Conservation (phyloP, 148 eudicot genomes). For the Fagopyrum homotropicum region DNA sequence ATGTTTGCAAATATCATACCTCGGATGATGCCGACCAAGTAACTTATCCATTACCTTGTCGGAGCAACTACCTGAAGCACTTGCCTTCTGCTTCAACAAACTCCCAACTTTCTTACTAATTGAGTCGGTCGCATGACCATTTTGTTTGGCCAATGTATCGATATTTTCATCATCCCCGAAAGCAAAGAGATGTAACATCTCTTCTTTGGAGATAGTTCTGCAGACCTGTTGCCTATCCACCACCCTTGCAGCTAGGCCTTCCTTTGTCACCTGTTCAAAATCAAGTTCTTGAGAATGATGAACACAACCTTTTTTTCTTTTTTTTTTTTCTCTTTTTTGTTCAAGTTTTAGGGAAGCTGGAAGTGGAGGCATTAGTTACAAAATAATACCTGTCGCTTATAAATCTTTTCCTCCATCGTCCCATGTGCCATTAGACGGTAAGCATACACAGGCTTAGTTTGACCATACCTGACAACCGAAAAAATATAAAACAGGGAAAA, state of each 20-base stretch:
- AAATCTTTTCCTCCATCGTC: slow-evolving; percentile 94
- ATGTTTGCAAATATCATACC: slow-evolving; percentile 32
- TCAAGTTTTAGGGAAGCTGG: no score
- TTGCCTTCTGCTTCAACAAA: slow-evolving; percentile 28
- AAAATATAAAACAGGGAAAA: background rate
- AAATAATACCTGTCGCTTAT: slow-evolving; percentile 88
- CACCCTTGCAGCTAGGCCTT: slow-evolving; percentile 97
- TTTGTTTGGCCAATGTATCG: slow-evolving; percentile 33
- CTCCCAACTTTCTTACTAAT: slow-evolving; percentile 28
- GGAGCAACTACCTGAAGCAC: slow-evolving; percentile 44
- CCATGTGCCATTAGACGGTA: slow-evolving; percentile 91
- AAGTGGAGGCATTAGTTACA: no score
- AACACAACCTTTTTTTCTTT: background rate
- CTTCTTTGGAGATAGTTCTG: slow-evolving; percentile 94
- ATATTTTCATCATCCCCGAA: slow-evolving; percentile 76
- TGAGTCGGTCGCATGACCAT: slow-evolving; percentile 24
- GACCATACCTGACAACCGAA: slow-evolving; percentile 65
- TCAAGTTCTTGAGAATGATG: slow-evolving; percentile 13
- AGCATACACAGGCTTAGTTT: slow-evolving; percentile 92
- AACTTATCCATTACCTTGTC: slow-evolving; percentile 75
- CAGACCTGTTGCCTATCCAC: slow-evolving; percentile 95
- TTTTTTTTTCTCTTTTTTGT: background rate
- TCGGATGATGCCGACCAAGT: slow-evolving; percentile 59
- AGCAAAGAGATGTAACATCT: slow-evolving; percentile 84
- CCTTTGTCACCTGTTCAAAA: slow-evolving; percentile 74